Evolutionary conservation across 139 green algal species (phyloP).

Genomic region (Asterochloris sp.): DNA sequence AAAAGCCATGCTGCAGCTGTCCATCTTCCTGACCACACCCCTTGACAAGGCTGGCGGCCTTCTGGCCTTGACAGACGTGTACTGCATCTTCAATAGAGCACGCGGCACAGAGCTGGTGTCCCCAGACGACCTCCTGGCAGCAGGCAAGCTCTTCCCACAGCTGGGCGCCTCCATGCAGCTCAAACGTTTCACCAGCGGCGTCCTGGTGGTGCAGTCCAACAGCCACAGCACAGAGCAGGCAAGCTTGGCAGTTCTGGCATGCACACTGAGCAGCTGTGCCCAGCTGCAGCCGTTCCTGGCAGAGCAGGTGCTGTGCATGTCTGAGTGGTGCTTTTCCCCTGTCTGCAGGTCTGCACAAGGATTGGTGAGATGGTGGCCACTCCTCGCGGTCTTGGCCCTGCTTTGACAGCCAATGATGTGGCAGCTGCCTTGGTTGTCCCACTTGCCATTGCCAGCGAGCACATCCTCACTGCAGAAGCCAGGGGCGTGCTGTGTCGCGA

Average conservation of each 20-base stretch:
- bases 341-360: slow-evolving; percentile 30
- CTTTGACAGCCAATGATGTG: slow-evolving; percentile 54
- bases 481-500: slow-evolving; percentile 82
- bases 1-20: slow-evolving; percentile 45
- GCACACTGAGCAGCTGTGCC: no score
- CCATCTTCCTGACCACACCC: slow-evolving; percentile 70
- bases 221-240: slow-evolving; percentile 59
- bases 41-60: slow-evolving; percentile 71
- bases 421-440: slow-evolving; percentile 49
- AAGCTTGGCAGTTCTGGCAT: neutral
- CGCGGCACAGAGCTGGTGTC: slow-evolving; percentile 90
- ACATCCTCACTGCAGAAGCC: slow-evolving; percentile 78
- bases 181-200: slow-evolving; percentile 62
- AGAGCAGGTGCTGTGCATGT: neutral
- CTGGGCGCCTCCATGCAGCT: slow-evolving; percentile 49
- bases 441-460: slow-evolving; percentile 72
- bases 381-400: slow-evolving; percentile 37
- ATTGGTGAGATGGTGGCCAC: slow-evolving; percentile 14
- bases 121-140: slow-evolving; percentile 86
- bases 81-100: slow-evolving; percentile 94
- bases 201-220: slow-evolving; percentile 69
- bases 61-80: slow-evolving; percentile 88
- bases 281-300: neutral
- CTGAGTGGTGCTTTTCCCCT: neutral
- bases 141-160: slow-evolving; percentile 26